Percentiles rank a stretch among this genome's conserved stretches.
Evolutionary conservation across 73 alveolate genomes (phyloP).

Genomic region (Uronychia setigera): DNA sequence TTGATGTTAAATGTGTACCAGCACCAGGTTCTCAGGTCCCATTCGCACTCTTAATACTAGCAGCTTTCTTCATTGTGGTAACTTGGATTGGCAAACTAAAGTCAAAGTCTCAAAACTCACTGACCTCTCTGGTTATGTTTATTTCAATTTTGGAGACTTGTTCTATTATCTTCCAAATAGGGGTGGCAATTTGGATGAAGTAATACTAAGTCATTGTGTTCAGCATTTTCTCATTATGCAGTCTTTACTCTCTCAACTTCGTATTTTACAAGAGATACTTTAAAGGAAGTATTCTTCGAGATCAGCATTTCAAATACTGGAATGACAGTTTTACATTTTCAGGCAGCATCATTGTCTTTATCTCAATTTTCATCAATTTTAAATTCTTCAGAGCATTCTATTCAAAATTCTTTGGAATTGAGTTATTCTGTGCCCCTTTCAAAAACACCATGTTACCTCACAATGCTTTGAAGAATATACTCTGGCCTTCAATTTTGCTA

Average conservation of each 20-base stretch:
- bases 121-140: slow-evolving; percentile 28
- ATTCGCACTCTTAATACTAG: slow-evolving; percentile 54
- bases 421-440: slow-evolving; percentile 32
- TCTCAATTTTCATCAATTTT: slow-evolving; percentile 29
- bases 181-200: slow-evolving; percentile 21
- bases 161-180: slow-evolving; percentile 10
- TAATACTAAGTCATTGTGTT: slow-evolving; percentile 22
- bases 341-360: slow-evolving; percentile 13
- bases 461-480: slow-evolving; percentile 43
- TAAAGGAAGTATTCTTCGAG: slow-evolving; percentile 27
- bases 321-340: slow-evolving; percentile 21
- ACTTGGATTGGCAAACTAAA: background rate
- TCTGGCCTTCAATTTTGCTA: slow-evolving; percentile 19
- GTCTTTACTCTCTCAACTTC: slow-evolving; percentile 14
- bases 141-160: slow-evolving; percentile 47
- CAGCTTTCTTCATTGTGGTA: slow-evolving; percentile 1
- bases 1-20: slow-evolving; percentile 55
- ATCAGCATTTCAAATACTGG: slow-evolving; percentile 28
- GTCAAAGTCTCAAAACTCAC: slow-evolving; percentile 11
- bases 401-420: slow-evolving; percentile 63
- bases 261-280: slow-evolving; percentile 27
- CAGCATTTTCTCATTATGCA: slow-evolving; percentile 14
- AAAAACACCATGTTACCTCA: background rate
- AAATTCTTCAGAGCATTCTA: slow-evolving; percentile 34
- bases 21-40: slow-evolving; percentile 55